Evolutionary conservation across 2,329 filamentous ascomycete species (phyloP), one percentile per base, ranked within the genome.

Genomic region (Harringtonia aguacate): DNA sequence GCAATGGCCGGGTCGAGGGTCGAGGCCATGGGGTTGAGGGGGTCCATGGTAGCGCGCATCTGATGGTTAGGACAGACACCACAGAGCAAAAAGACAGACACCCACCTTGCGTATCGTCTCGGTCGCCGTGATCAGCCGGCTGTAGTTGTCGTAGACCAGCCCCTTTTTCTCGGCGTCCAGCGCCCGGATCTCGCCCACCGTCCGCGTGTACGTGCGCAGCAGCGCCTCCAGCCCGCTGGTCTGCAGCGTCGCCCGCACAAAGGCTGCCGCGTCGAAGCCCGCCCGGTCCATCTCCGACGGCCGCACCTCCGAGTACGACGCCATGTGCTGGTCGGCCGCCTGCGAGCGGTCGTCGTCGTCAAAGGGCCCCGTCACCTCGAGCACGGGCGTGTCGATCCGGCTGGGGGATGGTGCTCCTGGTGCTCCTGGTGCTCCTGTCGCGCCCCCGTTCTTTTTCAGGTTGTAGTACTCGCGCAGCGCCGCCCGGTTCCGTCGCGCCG

Each of bases 71-170:
- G 39, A 50, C 38, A 8, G 12, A 13, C 4, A 15, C 8, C 14
- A 12, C 14, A 20, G 13, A 20, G 15, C 22, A n/a, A 6, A 20
- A 17, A 21, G 30, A 13, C 5, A 29, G 37, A 9, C 24, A 29
- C 33, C 20, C 53, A 78, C 77, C 66, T 86, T 87, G 40, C 85
- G 77, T 56, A 98, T 98, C 4, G 90, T 97, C 62, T 95, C 90
- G 12, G 94, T 95, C 1, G 92, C 92, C n/a, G 83, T 78, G 52
- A 98, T 95, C 52, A 98, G 67, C 65, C 97, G 97, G 53, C 84
- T 92, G 63, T 97, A 98, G 60, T 98, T 98, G 61, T 98, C 90
- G 61, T 98, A 98, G 5, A 98, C 92, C 49, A 98, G 67, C 2
- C 90, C 89, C 66, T 98, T 98, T 62, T 92, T 84, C 71, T 98